Conservation (phyloP, 2,329 filamentous ascomycete genomes). For the Cadophora gregata region DNA sequence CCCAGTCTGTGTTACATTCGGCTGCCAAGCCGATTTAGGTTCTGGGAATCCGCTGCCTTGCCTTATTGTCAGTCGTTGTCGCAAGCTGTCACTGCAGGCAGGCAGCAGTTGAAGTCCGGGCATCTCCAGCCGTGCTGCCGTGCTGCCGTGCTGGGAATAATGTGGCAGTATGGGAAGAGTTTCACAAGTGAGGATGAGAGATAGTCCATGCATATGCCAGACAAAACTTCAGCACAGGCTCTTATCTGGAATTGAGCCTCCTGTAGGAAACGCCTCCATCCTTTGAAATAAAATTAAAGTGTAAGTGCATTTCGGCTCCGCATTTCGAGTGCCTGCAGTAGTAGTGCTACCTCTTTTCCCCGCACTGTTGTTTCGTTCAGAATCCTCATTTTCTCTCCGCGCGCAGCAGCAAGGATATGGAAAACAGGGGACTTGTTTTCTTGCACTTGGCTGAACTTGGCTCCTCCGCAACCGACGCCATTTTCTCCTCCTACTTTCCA, state of each 20-base stretch:
- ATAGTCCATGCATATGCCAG: neutral
- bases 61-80: neutral
- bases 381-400: neutral
- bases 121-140: slow-evolving; percentile 8
- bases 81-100: neutral
- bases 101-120: neutral
- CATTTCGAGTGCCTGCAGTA: slow-evolving; percentile 3
- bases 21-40: slow-evolving; percentile 6
- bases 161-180: slow-evolving; percentile 3
- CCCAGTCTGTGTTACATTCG: slow-evolving; percentile 14
- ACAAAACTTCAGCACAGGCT: slow-evolving; percentile 6
- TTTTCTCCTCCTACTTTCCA: neutral
- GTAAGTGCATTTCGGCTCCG: slow-evolving; percentile 10
- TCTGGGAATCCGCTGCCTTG: neutral
- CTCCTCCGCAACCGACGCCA: neutral
- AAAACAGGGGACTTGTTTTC: neutral
- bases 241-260: neutral
- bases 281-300: slow-evolving; percentile 8
- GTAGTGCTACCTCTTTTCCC: slow-evolving; percentile 1
- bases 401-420: neutral
- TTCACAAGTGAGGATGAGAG: neutral
- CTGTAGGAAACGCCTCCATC: slow-evolving; percentile 1
- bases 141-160: neutral
- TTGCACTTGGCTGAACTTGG: neutral
- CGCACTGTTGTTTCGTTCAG: slow-evolving; percentile 9